These are phyloP conservation scores for Xylariaceae sp. DNA, from an alignment of 2,329 filamentous ascomycete genomes.

Conservation along the genomic window DNA sequence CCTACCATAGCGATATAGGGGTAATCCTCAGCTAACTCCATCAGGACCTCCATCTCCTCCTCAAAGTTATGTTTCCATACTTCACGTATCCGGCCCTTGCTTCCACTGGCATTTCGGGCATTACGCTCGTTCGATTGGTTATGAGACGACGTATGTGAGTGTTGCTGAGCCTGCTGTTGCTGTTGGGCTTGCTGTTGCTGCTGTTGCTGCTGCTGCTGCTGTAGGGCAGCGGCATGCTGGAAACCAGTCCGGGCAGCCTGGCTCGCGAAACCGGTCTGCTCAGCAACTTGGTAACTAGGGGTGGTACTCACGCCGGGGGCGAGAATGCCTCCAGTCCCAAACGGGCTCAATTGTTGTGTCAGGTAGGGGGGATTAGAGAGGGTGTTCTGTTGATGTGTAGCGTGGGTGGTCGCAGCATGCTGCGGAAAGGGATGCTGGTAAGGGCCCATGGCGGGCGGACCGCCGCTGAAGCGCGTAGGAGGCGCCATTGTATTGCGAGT, in stretches of 20 bases:
- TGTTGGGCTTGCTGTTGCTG: conserved; percentile 37
- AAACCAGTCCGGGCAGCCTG: conserved; percentile 87
- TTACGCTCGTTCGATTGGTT: conserved; percentile 33
- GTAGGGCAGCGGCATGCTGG: conserved; percentile 60
- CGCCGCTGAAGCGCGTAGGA: conserved; percentile 43
- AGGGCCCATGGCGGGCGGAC: conserved; percentile 41
- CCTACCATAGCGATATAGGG: conserved; percentile 96
- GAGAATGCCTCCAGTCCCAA: conserved; percentile 52
- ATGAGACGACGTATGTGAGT: conserved; percentile 44
- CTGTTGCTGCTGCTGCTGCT: conserved; percentile 41
- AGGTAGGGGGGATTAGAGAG: conserved; percentile 67
- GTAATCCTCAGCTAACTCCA: conserved; percentile 81
- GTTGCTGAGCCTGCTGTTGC: conserved; percentile 42
- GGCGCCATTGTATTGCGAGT: conserved; percentile 32
- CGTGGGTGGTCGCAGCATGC: conserved; percentile 48
- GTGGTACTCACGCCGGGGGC: conserved; percentile 50
- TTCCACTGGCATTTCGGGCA: conserved; percentile 41
- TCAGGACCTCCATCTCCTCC: conserved; percentile 81
- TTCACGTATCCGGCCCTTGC: conserved; percentile 81
- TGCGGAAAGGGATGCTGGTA: conserved; percentile 51
- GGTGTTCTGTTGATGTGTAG: conserved; percentile 47
- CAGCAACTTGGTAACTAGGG: conserved; percentile 51
- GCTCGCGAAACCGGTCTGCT: conserved; percentile 70
- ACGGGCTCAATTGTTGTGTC: conserved; percentile 63
- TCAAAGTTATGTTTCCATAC: conserved; percentile 92